A percentile compares a stretch with the other conserved stretches of the same genome.
These are phyloP conservation scores for Marasmius sp. DNA, from an alignment of 1,284 basidiomycete genomes.

Conservation along the genomic window DNA sequence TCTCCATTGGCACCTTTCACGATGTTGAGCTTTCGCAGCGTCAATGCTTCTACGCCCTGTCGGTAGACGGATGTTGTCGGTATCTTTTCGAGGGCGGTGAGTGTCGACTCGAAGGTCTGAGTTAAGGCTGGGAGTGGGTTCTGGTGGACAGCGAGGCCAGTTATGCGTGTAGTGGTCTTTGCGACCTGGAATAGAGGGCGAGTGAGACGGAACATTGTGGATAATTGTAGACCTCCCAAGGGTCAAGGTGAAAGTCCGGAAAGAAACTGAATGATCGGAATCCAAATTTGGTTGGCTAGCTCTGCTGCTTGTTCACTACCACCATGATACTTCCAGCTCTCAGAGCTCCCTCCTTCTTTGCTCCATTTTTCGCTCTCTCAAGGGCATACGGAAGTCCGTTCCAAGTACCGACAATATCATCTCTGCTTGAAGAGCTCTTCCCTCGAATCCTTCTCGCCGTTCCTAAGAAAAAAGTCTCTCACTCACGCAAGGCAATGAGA, in stretches of 20 bases:
- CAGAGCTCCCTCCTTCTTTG: background rate
- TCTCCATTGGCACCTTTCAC: constrained; percentile 71
- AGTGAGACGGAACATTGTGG: constrained; percentile 75
- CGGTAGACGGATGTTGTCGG: constrained; percentile 87
- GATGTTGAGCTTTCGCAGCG: constrained; percentile 78
- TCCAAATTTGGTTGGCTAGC: background rate
- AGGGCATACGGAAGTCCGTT: constrained; percentile 29
- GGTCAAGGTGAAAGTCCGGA: constrained; percentile 6
- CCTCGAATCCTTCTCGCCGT: constrained; percentile 90
- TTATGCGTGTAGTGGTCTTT: constrained; percentile 82
- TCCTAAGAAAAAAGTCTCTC: constrained; percentile 93
- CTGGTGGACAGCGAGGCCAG: constrained; percentile 71
- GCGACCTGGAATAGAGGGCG: constrained; percentile 69
- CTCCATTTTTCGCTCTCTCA: constrained; percentile 25
- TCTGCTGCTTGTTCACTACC: constrained; percentile 23
- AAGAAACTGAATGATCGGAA: background rate
- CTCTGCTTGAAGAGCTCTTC: constrained; percentile 77
- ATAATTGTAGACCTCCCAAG: background rate
- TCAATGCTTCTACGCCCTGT: constrained; percentile 87
- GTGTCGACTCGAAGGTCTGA: constrained; percentile 79
- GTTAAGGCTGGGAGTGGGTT: constrained; percentile 80
- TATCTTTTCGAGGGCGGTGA: constrained; percentile 68
- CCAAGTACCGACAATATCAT: constrained; percentile 49
- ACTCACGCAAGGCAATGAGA: constrained; percentile 94
- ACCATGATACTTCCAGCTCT: constrained; percentile 16